Evolutionary conservation across 1,284 basidiomycete genomes (phyloP).

Genomic region (Puccinia horiana): DNA sequence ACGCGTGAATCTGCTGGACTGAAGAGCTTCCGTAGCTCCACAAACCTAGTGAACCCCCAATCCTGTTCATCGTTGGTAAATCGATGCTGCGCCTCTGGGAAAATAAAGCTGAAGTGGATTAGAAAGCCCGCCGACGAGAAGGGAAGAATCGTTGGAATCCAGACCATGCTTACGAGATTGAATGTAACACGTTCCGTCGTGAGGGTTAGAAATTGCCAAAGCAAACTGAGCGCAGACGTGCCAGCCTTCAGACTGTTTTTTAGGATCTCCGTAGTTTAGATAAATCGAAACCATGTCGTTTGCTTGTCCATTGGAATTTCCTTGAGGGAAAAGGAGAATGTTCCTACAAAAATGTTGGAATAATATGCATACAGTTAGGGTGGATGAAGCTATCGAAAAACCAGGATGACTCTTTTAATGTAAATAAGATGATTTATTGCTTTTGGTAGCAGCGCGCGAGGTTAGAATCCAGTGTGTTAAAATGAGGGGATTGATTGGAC

Average conservation of each 20-base stretch:
- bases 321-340: conserved; percentile 95
- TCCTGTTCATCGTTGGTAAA: conserved; percentile 99
- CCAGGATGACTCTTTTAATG: background rate
- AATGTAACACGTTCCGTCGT: conserved; percentile 92
- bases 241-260: conserved; percentile 97
- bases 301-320: conserved; percentile 97
- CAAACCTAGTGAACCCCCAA: conserved; percentile 99
- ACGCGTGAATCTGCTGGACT: conserved; percentile 79
- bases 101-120: background rate
- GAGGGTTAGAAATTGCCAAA: conserved; percentile 92
- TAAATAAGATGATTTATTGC: no score
- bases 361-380: background rate
- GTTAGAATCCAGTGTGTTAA: background rate
- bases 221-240: conserved; percentile 99
- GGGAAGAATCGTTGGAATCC: conserved; percentile 23
- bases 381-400: background rate
- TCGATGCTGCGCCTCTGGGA: conserved; percentile 91
- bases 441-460: background rate
- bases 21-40: conserved; percentile 92
- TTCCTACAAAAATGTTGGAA: conserved; percentile 67
- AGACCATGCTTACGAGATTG: conserved; percentile 78
- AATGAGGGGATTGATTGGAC: background rate
- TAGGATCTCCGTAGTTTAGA: conserved; percentile 97
- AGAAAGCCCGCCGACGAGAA: background rate
- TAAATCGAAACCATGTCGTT: conserved; percentile 99